Percentiles rank a stretch among this genome's conserved stretches.
Conservation (phyloP, 2,329 filamentous ascomycete species). For the Apiospora koreana region DNA sequence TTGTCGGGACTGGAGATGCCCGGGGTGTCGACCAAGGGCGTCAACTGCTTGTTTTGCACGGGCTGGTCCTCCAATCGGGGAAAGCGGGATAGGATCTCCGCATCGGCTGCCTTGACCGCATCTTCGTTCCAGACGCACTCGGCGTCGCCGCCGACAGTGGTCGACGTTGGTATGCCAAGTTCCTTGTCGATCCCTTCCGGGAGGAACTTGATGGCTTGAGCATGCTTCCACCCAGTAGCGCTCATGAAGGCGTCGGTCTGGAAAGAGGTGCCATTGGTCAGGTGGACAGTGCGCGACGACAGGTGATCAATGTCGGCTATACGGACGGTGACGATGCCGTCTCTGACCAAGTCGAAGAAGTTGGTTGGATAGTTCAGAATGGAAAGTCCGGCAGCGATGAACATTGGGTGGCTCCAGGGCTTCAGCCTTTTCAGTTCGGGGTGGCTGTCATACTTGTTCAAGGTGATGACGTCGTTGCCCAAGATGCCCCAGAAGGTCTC, state of each 20-base stretch:
- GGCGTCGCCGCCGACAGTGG: too few species aligned
- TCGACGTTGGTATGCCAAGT: neutral
- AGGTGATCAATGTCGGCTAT: neutral
- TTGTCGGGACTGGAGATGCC: too few species aligned
- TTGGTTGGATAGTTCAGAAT: neutral
- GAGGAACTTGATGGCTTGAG: neutral
- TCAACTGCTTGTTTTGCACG: too few species aligned
- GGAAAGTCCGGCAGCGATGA: neutral
- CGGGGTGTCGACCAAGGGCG: too few species aligned
- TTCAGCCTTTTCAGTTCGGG: neutral
- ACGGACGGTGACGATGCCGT: neutral
- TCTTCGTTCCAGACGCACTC: constrained; percentile 16
- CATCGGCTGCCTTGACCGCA: neutral
- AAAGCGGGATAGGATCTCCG: neutral
- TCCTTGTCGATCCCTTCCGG: neutral
- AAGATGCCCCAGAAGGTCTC: neutral
- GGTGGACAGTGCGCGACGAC: neutral
- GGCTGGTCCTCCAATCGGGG: too few species aligned
- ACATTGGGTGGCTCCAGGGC: neutral
- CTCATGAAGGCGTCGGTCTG: neutral
- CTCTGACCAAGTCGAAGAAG: neutral
- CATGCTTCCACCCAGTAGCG: neutral
- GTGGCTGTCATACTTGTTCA: neutral
- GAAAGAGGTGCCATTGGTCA: neutral
- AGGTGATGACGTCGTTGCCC: neutral